Conservation (phyloP, 2,329 filamentous ascomycete species). For the Purpureocillium takamizusanense region DNA sequence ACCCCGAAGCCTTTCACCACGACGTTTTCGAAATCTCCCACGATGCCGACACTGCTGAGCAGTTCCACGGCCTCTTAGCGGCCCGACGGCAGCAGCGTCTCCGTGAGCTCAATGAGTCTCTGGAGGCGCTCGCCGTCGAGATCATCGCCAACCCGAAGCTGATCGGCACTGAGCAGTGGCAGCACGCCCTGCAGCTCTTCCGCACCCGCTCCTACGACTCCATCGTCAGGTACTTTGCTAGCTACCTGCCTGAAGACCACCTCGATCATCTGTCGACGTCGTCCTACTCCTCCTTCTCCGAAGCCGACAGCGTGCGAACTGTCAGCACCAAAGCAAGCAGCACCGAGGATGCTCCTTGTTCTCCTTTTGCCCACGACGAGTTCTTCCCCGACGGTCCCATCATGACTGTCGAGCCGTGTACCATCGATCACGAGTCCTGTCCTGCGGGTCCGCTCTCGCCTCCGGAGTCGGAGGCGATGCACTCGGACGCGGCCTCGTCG, state of each 20-base stretch:
- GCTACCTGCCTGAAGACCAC: conserved; percentile 45
- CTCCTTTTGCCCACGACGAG: conserved; percentile 34
- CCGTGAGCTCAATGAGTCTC: conserved; percentile 43
- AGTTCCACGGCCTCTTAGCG: conserved; percentile 46
- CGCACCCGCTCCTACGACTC: conserved; percentile 50
- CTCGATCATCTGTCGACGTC: conserved; percentile 23
- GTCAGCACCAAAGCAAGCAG: conserved; percentile 29
- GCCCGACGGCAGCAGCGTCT: conserved; percentile 45
- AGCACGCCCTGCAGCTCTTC: conserved; percentile 49
- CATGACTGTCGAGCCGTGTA: conserved; percentile 36
- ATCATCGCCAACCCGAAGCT: conserved; percentile 51
- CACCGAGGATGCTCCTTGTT: conserved; percentile 25
- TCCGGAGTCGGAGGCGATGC: conserved; percentile 41
- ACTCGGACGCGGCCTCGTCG: conserved; percentile 31
- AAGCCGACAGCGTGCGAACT: conserved; percentile 26
- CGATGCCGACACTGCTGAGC: conserved; percentile 37
- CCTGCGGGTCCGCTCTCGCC: conserved; percentile 23
- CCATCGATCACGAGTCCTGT: conserved; percentile 11
- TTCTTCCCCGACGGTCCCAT: conserved; percentile 19
- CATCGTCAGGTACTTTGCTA: conserved; percentile 50
- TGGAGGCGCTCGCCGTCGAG: conserved; percentile 49
- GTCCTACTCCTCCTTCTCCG: conserved; percentile 27
- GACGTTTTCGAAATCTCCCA: conserved; percentile 51
- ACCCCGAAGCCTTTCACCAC: conserved; percentile 52
- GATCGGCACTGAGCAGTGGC: conserved; percentile 51